Evolutionary conservation across 1,139 yeast species (phyloP).

Genomic region (Waltiozyma solani): DNA sequence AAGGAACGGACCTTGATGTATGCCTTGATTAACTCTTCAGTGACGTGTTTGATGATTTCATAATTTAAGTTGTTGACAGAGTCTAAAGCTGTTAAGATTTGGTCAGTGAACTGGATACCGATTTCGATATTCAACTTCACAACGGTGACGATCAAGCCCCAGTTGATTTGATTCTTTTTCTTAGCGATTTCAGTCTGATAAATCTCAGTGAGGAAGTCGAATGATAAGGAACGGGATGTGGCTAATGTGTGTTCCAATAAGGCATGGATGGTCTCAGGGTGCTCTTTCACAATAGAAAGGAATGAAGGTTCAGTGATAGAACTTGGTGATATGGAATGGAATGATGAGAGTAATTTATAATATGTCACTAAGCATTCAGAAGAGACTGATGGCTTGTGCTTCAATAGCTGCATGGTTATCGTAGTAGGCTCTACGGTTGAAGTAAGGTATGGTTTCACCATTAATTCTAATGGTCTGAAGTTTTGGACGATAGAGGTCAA

Average conservation of each 20-base stretch:
- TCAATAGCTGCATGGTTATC: constrained; percentile 6
- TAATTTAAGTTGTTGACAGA: too few species aligned
- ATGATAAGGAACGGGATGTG: constrained; percentile 39
- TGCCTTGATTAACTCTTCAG: neutral
- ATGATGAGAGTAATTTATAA: constrained; percentile 1
- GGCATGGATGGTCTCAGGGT: constrained; percentile 27
- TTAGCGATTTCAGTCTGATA: constrained; percentile 23
- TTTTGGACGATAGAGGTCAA: neutral
- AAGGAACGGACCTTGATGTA: neutral
- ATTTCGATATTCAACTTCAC: constrained; percentile 41
- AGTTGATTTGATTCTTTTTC: constrained; percentile 19
- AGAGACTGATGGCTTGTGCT: constrained; percentile 8
- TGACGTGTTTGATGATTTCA: neutral
- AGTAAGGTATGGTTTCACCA: constrained; percentile 9
- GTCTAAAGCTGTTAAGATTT: constrained; percentile 24
- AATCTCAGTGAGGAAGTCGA: constrained; percentile 31
- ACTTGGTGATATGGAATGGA: constrained; percentile 16
- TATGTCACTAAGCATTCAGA: constrained; percentile 15
- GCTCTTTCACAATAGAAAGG: constrained; percentile 25
- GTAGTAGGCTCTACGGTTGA: constrained; percentile 4
- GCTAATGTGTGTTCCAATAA: constrained; percentile 30
- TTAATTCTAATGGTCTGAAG: constrained; percentile 3
- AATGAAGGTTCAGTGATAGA: constrained; percentile 32
- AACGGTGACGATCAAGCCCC: constrained; percentile 36
- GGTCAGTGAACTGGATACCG: constrained; percentile 28